A percentile compares a stretch with the other conserved stretches of the same genome.
Conservation (phyloP, 139 green algal genomes). For the Desmodesmus armatus region DNA sequence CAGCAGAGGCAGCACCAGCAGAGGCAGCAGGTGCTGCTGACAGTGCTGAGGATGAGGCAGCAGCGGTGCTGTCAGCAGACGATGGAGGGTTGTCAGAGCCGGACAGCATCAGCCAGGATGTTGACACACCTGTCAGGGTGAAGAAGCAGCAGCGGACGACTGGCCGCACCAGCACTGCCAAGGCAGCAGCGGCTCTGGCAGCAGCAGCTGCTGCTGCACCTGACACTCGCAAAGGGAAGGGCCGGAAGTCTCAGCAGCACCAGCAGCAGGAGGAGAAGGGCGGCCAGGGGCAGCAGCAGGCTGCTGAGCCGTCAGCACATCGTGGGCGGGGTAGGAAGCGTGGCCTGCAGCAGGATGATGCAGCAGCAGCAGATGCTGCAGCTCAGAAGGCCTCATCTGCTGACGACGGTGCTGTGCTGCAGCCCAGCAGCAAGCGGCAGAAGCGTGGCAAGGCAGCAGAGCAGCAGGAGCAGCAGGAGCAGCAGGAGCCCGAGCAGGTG, state of each 20-base stretch:
- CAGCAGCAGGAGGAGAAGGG: neutral
- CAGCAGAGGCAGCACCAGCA: neutral
- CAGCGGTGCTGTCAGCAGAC: neutral
- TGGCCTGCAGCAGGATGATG: too few species aligned
- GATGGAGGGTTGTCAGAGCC: too few species aligned
- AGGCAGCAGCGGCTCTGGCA: neutral
- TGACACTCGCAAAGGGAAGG: neutral
- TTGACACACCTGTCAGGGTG: too few species aligned
- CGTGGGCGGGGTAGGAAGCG: too few species aligned
- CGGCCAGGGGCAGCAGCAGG: too few species aligned
- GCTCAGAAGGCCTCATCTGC: too few species aligned
- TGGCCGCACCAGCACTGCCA: neutral
- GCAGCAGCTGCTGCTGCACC: conserved; percentile 27
- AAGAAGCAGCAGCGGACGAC: conserved; percentile 1
- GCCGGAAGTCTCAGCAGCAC: neutral
- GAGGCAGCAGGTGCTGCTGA: neutral
- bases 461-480: neutral
- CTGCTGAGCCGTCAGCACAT: neutral
- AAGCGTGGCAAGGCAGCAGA: neutral
- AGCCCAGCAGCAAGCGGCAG: too few species aligned
- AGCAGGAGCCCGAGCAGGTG: too few species aligned
- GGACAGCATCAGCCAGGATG: too few species aligned
- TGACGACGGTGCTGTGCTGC: too few species aligned
- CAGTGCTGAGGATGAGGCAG: neutral
- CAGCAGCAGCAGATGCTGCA: too few species aligned